Evolutionary conservation across 2,329 filamentous ascomycete species (phyloP), one percentile per base, ranked within the genome.

Genomic region (Fusarium tjaetaba): DNA sequence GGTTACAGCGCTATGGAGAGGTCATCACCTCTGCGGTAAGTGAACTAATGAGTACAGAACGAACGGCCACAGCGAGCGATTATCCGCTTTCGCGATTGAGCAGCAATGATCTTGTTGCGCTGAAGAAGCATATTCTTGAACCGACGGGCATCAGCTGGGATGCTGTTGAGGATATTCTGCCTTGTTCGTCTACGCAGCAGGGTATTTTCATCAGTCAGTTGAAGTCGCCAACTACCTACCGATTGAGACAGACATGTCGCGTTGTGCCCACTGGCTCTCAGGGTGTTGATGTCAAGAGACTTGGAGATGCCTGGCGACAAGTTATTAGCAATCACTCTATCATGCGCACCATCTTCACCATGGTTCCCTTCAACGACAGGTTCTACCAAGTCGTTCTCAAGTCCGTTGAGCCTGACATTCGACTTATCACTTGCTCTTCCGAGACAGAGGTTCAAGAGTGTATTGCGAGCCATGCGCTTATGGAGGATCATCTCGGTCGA

Each of bases 351-450:
- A 26, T 59, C 30, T 59, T 59, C 11, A 59, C 56, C 8, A 34
- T 48, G 15, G 2, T 51, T 16, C 56, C 43, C 5, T 49, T 51
- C 24, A 48, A 59, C 32, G 30, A 59, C 0, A 2, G 56, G 0
- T 51, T 59, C 56, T 59, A 59, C 22, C 56, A 59, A 30, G 32
- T 51, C 4, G 56, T 59, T 18, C 42, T 59, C 18, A 59, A 59
- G 3, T 30, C 42, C 2, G 32, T 38, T 18, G 32, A 51, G 9
- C 42, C 56, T 2, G 56, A 59, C 4, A 51, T 59, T 3, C 42
- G 32, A 4, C n/a, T 38, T 8, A n/a, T 59, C 7, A 38, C 18
- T 8, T 59, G 56, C 11, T 5, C 15, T 24, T 24, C 42, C 1
- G 42, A 59, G 5, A 1, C 1, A 11, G 32, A 59, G 0, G 24